Evolutionary conservation across 805 yeast genomes (phyloP).

Genomic region (Saccharomycopsis sp.): DNA sequence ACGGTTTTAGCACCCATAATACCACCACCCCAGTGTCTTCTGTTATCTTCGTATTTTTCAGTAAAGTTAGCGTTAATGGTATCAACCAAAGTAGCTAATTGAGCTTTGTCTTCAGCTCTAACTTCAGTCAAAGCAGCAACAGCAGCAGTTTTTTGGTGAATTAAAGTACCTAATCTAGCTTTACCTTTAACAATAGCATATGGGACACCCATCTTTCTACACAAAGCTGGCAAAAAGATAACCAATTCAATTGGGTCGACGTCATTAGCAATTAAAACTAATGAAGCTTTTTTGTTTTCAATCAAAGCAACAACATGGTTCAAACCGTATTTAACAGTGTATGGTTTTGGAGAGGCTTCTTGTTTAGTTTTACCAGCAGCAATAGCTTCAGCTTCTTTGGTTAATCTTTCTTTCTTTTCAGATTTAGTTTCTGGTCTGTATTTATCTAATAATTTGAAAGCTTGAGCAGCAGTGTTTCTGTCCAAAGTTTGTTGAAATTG

Average conservation of each 20-base stretch:
- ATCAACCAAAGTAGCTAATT: slow-evolving; percentile 85
- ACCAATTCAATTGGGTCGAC: slow-evolving; percentile 99
- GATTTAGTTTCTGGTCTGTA: slow-evolving; percentile 97
- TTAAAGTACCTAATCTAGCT: slow-evolving; percentile 97
- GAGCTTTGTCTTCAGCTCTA: slow-evolving; percentile 88
- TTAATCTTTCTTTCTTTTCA: slow-evolving; percentile 98
- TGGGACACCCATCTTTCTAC: slow-evolving; percentile 99
- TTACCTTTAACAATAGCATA: slow-evolving; percentile 97
- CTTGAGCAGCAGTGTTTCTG: slow-evolving; percentile 97
- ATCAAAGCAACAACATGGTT: slow-evolving; percentile 97
- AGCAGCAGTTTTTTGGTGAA: slow-evolving; percentile 95
- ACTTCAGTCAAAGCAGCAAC: slow-evolving; percentile 98
- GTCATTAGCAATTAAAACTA: slow-evolving; percentile 96
- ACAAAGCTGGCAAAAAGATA: slow-evolving; percentile 94
- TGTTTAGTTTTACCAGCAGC: slow-evolving; percentile 97
- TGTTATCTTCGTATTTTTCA: slow-evolving; percentile 90
- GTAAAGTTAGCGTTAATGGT: slow-evolving; percentile 89
- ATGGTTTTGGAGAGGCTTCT: slow-evolving; percentile 96
- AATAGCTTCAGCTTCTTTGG: slow-evolving; percentile 98
- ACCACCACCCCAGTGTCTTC: slow-evolving; percentile 99
- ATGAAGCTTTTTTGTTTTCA: slow-evolving; percentile 98
- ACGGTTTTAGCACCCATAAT: slow-evolving; percentile 90
- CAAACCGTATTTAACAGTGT: slow-evolving; percentile 94
- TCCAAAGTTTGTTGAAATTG: slow-evolving; percentile 95
- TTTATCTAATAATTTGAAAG: slow-evolving; percentile 96